Conservation (phyloP, 495 filamentous ascomycete genomes). For the Neurospora terricola region DNA sequence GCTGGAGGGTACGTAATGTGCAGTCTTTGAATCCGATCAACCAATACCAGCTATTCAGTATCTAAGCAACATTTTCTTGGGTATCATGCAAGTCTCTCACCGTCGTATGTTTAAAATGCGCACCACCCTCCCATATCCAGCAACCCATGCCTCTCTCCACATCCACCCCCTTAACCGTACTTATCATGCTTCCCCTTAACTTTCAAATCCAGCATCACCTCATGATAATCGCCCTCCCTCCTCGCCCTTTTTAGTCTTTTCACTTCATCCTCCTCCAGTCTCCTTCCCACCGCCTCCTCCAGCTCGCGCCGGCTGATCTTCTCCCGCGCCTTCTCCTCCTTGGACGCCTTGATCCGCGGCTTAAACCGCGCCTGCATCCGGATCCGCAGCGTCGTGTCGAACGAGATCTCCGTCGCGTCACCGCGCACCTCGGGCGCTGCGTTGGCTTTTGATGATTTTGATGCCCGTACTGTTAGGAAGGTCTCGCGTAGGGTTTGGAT, state of each 20-base stretch:
- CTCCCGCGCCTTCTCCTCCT: slow-evolving; percentile 68
- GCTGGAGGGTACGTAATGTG: background rate
- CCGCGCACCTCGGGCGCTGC: slow-evolving; percentile 57
- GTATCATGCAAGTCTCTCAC: background rate
- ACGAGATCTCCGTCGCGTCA: slow-evolving; percentile 60
- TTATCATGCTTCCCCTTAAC: slow-evolving; percentile 97
- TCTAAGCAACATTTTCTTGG: background rate
- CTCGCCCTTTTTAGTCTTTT: slow-evolving; percentile 71
- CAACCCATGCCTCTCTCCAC: background rate
- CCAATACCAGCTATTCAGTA: background rate
- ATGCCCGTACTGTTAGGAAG: slow-evolving; percentile 46
- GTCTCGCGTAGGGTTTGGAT: slow-evolving; percentile 55
- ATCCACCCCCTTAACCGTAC: slow-evolving; percentile 35
- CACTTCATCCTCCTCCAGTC: slow-evolving; percentile 77
- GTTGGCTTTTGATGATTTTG: slow-evolving; percentile 29
- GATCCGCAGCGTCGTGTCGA: slow-evolving; percentile 69
- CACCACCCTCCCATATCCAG: background rate
- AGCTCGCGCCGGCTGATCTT: slow-evolving; percentile 84
- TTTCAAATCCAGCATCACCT: slow-evolving; percentile 76
- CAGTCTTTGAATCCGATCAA: background rate
- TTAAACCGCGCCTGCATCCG: slow-evolving; percentile 95
- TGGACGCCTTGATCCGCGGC: slow-evolving; percentile 63
- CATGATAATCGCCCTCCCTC: slow-evolving; percentile 83
- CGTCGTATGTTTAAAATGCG: background rate
- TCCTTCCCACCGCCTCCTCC: slow-evolving; percentile 68